These are phyloP conservation scores for Diaporthe helianthi DNA, from an alignment of 2,329 filamentous ascomycete species.

Conservation along the genomic window DNA sequence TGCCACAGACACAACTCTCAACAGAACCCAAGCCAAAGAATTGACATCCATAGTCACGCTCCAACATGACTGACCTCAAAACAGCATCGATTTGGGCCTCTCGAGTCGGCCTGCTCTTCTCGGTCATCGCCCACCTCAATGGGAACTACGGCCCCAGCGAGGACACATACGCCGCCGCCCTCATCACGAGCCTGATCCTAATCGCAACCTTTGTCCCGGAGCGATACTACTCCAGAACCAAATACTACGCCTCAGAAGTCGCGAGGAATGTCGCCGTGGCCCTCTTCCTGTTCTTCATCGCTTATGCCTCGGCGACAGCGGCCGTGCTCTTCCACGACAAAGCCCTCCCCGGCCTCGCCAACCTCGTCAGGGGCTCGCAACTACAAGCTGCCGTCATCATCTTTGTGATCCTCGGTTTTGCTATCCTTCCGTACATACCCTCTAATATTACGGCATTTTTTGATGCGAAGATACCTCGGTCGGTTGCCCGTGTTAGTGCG, in stretches of 20 bases:
- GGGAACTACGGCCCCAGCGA: background rate
- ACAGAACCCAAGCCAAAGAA: background rate
- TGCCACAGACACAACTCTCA: background rate
- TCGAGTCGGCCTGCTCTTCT: background rate
- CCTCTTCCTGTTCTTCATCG: background rate
- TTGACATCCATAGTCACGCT: fast-evolving
- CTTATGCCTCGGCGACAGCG: background rate
- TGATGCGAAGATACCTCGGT: too few relatives aligned
- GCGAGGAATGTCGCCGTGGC: too few relatives aligned
- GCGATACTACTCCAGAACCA: background rate
- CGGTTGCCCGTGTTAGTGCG: too few relatives aligned
- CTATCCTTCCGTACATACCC: too few relatives aligned
- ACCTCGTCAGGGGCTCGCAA: background rate
- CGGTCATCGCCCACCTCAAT: background rate
- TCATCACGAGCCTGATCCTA: background rate
- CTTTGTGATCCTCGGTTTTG: too few relatives aligned
- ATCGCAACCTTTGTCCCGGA: background rate
- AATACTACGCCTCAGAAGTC: too few relatives aligned
- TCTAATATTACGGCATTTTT: too few relatives aligned
- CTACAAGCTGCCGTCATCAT: too few relatives aligned
- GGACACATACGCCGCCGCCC: background rate
- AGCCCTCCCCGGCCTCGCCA: background rate
- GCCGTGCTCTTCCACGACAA: background rate
- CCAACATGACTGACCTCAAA: background rate
- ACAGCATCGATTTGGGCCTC: background rate